These are phyloP conservation scores for Penicillium paneum DNA, from an alignment of 2,329 filamentous ascomycete genomes.

Conservation along the genomic window DNA sequence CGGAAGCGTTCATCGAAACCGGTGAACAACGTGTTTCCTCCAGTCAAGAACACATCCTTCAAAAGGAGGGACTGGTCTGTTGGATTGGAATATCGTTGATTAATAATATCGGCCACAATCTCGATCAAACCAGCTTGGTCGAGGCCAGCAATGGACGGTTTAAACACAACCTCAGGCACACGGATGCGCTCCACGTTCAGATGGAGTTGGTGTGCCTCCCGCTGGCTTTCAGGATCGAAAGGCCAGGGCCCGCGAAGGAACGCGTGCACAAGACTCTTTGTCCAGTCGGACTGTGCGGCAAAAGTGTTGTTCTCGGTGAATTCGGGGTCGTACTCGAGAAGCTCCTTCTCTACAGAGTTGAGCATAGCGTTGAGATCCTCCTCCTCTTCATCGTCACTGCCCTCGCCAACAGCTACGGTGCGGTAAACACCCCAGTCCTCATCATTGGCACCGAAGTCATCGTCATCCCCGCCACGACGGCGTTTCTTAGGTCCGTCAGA, in stretches of 20 bases:
- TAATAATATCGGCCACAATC: slow-evolving; percentile 85
- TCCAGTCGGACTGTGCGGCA: slow-evolving; percentile 93
- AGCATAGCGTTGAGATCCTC: slow-evolving; percentile 77
- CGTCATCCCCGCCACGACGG: slow-evolving; percentile 84
- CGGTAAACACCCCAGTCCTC: slow-evolving; percentile 98
- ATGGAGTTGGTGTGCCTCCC: slow-evolving; percentile 82
- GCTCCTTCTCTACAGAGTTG: slow-evolving; percentile 74
- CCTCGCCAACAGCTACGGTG: slow-evolving; percentile 76
- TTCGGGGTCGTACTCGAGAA: slow-evolving; percentile 78
- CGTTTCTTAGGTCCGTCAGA: slow-evolving; percentile 84
- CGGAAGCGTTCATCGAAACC: slow-evolving; percentile 81
- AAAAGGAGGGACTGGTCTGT: slow-evolving; percentile 66
- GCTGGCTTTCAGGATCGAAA: slow-evolving; percentile 74
- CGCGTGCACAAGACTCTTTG: slow-evolving; percentile 82
- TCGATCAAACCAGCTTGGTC: slow-evolving; percentile 93
- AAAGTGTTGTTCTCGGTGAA: slow-evolving; percentile 92
- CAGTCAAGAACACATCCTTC: slow-evolving; percentile 86
- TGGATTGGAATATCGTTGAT: slow-evolving; percentile 65
- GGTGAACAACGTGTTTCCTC: slow-evolving; percentile 83
- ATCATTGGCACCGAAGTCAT: slow-evolving; percentile 94
- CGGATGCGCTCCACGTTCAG: slow-evolving; percentile 95
- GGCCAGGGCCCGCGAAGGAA: slow-evolving; percentile 86
- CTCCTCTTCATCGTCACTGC: slow-evolving; percentile 84
- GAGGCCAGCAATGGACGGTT: slow-evolving; percentile 83
- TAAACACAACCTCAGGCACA: slow-evolving; percentile 89